Evolutionary conservation across 164 flowering plant genomes (phyloP).

Genomic region (Chloranthus sessilifolius): DNA sequence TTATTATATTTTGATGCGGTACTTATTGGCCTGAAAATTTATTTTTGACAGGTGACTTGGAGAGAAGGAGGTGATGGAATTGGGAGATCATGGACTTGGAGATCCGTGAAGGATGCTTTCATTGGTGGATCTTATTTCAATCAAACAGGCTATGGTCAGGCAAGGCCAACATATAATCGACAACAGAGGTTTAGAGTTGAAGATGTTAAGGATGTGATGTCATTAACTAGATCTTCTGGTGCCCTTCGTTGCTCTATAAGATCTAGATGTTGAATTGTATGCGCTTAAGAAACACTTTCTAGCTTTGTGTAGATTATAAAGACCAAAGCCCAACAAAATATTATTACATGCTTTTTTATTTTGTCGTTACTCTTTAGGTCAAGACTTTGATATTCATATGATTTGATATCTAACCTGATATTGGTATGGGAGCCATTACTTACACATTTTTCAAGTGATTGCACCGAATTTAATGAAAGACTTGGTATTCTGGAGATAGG

Average conservation of each 20-base stretch:
- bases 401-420: too few relatives aligned
- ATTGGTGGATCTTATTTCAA: slow-evolving; percentile 14
- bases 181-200: slow-evolving; percentile 5
- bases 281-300: not conserved
- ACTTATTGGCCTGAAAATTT: not conserved
- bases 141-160: slow-evolving; percentile 3
- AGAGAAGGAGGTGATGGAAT: slow-evolving; percentile 14
- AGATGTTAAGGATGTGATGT: not conserved
- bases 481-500: too few relatives aligned
- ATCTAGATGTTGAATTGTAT: not conserved
- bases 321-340: too few relatives aligned
- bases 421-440: too few relatives aligned
- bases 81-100: slow-evolving; percentile 9
- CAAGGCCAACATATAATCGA: slow-evolving; percentile 6
- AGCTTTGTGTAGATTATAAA: too few relatives aligned
- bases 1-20: too few relatives aligned
- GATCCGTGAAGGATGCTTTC: slow-evolving; percentile 11
- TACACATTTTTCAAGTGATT: too few relatives aligned
- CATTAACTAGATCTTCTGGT: slow-evolving; percentile 10
- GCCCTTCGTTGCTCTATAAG: slow-evolving; percentile 12
- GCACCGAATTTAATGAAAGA: too few relatives aligned
- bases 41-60: slow-evolving; percentile 45
- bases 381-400: too few relatives aligned
- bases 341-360: too few relatives aligned
- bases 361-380: too few relatives aligned